phyloP scores from a whole-genome alignment of 1,284 basidiomycete genomes.

The Pseudozyma tsukubaensis region DNA sequence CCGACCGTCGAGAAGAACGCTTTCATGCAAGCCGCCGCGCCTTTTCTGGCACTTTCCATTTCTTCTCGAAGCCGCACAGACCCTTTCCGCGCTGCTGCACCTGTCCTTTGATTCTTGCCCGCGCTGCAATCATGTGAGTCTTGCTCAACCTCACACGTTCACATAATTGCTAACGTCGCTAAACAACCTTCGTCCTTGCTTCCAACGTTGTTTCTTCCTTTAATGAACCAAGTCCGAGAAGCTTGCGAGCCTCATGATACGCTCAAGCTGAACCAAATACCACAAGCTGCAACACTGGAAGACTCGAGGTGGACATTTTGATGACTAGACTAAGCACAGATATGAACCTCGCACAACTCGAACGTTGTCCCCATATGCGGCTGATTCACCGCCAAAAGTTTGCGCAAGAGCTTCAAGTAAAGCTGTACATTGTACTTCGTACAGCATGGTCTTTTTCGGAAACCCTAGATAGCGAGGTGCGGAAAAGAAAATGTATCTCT shows the following conservation, averaged over 20 bases:
- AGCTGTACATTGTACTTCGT: no score
- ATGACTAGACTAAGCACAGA: conserved; percentile 10
- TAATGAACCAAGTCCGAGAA: not conserved
- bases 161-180: not conserved
- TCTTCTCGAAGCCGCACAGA: not conserved
- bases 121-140: not conserved
- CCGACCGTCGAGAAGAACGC: conserved; percentile 2
- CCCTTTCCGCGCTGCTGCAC: not conserved
- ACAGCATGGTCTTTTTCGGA: no score
- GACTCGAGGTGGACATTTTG: no score
- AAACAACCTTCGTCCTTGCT: not conserved
- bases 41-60: conserved; percentile 32
- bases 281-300: no score
- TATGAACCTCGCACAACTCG: no score
- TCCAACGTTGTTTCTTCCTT: not conserved
- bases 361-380: no score
- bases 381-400: no score
- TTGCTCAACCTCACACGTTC: no score
- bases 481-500: no score
- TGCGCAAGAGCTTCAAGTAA: no score
- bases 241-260: not conserved
- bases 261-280: not conserved
- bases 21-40: no score
- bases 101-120: not conserved
- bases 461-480: no score